Percentiles rank a stretch among this genome's conserved stretches.
phyloP scores from a whole-genome alignment of 108 stramenopile species.

The Pseudonitzschia delicatissima region DNA sequence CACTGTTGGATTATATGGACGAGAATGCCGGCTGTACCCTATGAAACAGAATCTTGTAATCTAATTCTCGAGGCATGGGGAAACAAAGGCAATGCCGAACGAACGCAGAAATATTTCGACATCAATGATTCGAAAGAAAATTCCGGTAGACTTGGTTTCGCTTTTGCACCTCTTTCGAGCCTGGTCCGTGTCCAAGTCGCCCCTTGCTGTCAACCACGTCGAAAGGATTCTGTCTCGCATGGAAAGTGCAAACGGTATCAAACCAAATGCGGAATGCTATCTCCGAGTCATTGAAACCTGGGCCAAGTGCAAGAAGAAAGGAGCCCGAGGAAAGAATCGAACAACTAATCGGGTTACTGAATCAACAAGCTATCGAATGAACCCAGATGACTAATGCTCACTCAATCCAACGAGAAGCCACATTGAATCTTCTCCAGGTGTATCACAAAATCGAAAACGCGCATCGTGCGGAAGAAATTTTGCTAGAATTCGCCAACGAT shows the following conservation, averaged over 20 bases:
- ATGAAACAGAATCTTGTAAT: slow-evolving; percentile 4
- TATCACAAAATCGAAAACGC: slow-evolving; percentile 17
- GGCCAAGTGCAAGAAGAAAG: slow-evolving; percentile 16
- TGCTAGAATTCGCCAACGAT: slow-evolving; percentile 21
- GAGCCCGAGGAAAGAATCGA: slow-evolving; percentile 20
- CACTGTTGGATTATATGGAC: slow-evolving; percentile 9
- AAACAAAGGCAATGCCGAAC: slow-evolving; percentile 11
- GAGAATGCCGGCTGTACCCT: not conserved
- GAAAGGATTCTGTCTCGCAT: slow-evolving; percentile 14
- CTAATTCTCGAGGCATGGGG: slow-evolving; percentile 16
- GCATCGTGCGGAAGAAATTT: slow-evolving; percentile 26
- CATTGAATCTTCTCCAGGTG: slow-evolving; percentile 17
- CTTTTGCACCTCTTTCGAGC: not conserved
- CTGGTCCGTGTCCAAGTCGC: slow-evolving; percentile 19
- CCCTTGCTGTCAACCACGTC: slow-evolving; percentile 4
- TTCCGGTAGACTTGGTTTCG: not conserved
- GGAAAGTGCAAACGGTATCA: not conserved
- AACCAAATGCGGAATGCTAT: slow-evolving; percentile 15
- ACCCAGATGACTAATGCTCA: not conserved
- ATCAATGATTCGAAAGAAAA: not conserved
- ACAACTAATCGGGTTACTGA: not conserved
- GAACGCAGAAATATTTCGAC: slow-evolving; percentile 12
- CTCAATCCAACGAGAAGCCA: not conserved
- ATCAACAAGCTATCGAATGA: not conserved
- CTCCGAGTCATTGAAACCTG: slow-evolving; percentile 20